A percentile compares a stretch with the other conserved stretches of the same genome.
phyloP scores from a whole-genome alignment of 139 green algal species.

The Pleodorina starrii region DNA sequence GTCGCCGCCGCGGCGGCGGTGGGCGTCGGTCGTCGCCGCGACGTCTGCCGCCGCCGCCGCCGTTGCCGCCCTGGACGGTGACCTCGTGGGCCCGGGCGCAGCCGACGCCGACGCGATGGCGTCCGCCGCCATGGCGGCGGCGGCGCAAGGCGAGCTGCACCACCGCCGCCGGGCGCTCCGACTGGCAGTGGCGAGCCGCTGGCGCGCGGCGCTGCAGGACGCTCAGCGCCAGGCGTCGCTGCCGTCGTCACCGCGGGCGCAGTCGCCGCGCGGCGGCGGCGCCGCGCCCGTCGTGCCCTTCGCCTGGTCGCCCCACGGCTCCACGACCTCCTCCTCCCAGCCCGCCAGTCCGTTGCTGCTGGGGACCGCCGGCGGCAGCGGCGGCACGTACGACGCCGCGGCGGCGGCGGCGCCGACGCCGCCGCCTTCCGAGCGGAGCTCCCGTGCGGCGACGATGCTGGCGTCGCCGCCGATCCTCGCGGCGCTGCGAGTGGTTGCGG shows the following conservation, averaged over 20 bases:
- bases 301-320: neutral
- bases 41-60: neutral
- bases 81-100: no score
- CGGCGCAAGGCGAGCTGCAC: neutral
- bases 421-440: neutral
- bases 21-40: neutral
- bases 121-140: neutral
- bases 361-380: neutral
- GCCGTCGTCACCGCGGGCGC: neutral
- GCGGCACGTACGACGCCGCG: neutral
- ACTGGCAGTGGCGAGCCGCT: conserved; percentile 8
- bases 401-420: neutral
- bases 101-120: neutral
- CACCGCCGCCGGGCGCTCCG: conserved; percentile 8
- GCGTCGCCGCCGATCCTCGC: neutral
- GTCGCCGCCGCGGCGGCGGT: neutral
- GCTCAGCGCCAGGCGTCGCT: neutral
- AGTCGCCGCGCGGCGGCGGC: neutral
- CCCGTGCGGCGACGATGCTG: neutral
- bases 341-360: neutral
- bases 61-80: neutral
- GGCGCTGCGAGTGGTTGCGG: neutral
- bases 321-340: neutral
- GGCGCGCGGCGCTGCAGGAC: conserved; percentile 40
- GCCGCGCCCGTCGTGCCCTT: neutral